Conservation (phyloP, 2,329 filamentous ascomycete genomes). For the Keithomyces neogunnii region DNA sequence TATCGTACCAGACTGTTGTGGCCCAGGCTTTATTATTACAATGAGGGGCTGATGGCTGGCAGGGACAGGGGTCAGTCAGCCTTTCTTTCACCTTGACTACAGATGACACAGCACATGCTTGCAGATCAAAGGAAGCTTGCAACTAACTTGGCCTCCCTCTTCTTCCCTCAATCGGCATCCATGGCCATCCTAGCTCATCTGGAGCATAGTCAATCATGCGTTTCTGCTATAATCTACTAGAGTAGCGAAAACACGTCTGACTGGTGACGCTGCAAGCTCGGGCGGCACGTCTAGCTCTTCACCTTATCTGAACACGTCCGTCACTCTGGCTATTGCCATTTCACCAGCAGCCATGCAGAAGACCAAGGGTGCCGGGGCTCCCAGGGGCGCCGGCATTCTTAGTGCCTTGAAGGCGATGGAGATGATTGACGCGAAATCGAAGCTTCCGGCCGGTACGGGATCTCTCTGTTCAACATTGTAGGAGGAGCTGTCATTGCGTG, state of each 20-base stretch:
- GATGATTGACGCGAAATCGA: constrained; percentile 69
- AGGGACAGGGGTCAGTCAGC: no score
- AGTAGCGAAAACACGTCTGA: background rate
- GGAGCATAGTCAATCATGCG: background rate
- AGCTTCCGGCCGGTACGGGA: constrained; percentile 66
- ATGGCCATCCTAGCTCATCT: background rate
- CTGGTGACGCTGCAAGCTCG: background rate
- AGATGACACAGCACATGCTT: no score
- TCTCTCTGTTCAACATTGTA: background rate
- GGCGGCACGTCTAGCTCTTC: background rate
- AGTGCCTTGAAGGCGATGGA: constrained; percentile 71
- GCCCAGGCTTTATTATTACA: no score
- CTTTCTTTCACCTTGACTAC: no score
- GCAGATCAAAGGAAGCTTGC: no score
- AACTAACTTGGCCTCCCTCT: background rate
- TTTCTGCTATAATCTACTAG: background rate
- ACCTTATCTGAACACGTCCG: background rate
- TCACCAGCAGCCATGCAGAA: constrained; percentile 28
- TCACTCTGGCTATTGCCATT: constrained; percentile 5
- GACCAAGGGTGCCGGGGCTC: constrained; percentile 30
- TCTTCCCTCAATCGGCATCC: background rate
- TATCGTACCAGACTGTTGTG: no score
- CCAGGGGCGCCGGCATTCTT: constrained; percentile 50
- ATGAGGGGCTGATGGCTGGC: no score
- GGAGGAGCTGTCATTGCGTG: background rate